phyloP scores from a whole-genome alignment of 352 stramenopile genomes.

The Aphanomyces astaci region DNA sequence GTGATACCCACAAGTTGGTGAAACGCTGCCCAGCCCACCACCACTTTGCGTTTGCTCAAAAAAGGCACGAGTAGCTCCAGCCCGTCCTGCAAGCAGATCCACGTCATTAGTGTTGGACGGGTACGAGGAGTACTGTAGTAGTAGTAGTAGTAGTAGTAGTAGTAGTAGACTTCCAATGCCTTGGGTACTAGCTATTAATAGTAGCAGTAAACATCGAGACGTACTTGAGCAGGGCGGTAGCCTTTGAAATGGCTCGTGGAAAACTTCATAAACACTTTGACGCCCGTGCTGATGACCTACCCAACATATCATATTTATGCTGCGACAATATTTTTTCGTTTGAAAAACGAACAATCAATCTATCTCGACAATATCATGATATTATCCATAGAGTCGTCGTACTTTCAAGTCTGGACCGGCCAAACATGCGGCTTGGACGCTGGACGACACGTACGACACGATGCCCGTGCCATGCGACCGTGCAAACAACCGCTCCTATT shows the following conservation, averaged over 20 bases:
- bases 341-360: not conserved
- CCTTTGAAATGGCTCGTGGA: conserved; percentile 15
- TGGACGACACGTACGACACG: conserved; percentile 7
- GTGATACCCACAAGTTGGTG: conserved; percentile 4
- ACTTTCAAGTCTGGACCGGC: conserved; percentile 13
- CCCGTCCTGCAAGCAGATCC: conserved; percentile 1
- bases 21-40: conserved; percentile 13
- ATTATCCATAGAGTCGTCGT: not conserved
- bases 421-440: conserved; percentile 8
- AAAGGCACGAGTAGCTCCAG: conserved; percentile 12
- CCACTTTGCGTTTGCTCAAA: conserved; percentile 14
- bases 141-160: no score
- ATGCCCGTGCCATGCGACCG: conserved; percentile 15
- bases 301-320: no score
- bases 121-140: not conserved
- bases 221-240: conserved; percentile 16
- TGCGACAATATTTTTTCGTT: no score
- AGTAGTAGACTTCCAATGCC: no score
- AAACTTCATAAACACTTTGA: conserved; percentile 20
- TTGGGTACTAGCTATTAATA: no score
- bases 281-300: conserved; percentile 21
- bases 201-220: no score
- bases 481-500: conserved; percentile 12
- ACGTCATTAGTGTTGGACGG: not conserved
- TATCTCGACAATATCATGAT: not conserved